Evolutionary conservation across 441 rosid genomes (phyloP), one percentile per base, ranked within the genome.

Genomic region (Dalechampia spathulata): DNA sequence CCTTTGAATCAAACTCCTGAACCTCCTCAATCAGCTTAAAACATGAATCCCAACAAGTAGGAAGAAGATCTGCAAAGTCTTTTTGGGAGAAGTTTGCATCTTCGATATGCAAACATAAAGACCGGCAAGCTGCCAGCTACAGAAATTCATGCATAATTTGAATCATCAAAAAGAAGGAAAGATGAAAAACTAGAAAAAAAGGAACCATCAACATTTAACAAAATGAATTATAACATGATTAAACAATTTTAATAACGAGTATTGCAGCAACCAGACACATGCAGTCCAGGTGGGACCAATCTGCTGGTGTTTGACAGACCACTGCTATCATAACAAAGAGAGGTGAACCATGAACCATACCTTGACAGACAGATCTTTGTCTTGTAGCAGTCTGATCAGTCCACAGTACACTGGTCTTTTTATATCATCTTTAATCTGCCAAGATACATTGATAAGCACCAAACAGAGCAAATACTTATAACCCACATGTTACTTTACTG

Each of bases 1-100:
- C 99, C 97, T 90, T 94, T 15, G 98, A 94, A 75, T 94, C 99
- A 69, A 94, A 94, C 78, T 94, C 97, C 66, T 87, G 90, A 74
- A 86, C 98, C 62, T 90, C 99, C 63, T 87, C 96, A 40, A 90
- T 75, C 82, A 94, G 62, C 70, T 80, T 86, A 76, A 94, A 90
- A 75, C 98, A 90, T 48, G 85, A 83, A 62, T 77, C 89, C 85
- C 90, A 94, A 65, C 99, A 90, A 52, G 78, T 53, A 47, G 96
- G 91, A 77, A 94, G 95, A 64, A 94, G 94, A 81, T 94, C 96
- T 32, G 66, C 55, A 66, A 94, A 94, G 58, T 73, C 79, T 58
- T 54, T 72, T 64, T 87, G 85, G 38, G 90, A 80, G 56, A 94
- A 94, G 74, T 94, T 90, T 37, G 99, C 95, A 82, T 94, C 99